Conservation (phyloP, 306 rosid species). For the Mucuna pruriens region DNA sequence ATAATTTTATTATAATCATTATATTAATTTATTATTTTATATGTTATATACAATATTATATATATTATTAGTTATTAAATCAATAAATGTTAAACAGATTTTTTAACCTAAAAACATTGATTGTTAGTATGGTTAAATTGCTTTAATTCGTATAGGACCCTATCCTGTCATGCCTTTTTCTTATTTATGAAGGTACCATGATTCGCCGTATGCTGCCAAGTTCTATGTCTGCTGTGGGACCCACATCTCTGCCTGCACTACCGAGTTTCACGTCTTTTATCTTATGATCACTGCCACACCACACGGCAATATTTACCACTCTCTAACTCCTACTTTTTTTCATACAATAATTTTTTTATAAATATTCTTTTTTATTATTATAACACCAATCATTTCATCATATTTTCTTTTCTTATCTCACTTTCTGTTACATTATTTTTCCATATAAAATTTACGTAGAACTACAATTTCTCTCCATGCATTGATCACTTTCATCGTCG, state of each 20-base stretch:
- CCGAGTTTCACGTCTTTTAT: constrained; percentile 44
- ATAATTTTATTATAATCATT: no score
- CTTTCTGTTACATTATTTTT: background rate
- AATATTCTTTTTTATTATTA: background rate
- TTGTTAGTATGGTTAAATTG: background rate
- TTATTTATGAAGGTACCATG: constrained; percentile 57
- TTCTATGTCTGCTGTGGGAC: constrained; percentile 36
- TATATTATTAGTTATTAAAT: no score
- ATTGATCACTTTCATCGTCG: background rate
- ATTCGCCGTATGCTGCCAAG: constrained; percentile 80
- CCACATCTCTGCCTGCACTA: background rate
- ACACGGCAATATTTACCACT: no score
- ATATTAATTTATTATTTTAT: no score
- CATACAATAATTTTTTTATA: no score
- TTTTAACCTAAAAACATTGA: no score
- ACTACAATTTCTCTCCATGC: background rate
- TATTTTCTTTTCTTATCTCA: background rate
- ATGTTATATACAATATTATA: no score
- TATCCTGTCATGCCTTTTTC: background rate
- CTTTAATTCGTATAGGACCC: background rate
- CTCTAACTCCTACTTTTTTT: no score
- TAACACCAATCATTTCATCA: background rate
- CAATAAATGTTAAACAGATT: no score
- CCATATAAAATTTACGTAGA: background rate
- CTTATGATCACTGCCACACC: background rate